Base-by-base conservation (phyloP, 257 asterid species). In the Knoxia roxburghii region DNA sequence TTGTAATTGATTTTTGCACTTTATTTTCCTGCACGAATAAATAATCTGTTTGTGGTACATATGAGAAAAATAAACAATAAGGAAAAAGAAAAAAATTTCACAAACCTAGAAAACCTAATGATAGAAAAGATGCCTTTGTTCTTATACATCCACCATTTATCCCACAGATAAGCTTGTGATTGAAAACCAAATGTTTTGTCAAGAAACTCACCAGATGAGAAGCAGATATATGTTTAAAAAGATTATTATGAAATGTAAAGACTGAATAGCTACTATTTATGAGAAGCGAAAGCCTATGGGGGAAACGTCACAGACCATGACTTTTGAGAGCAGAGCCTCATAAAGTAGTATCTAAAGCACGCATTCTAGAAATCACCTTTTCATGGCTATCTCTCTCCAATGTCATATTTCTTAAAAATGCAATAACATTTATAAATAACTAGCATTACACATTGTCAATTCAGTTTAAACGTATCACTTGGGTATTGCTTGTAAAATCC, bases 1-100 rank as follows among this genome's bases (percentile, higher is more conserved):
- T 64, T 71, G 5, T 20, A 24, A 61, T 33, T 10, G 61, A 51
- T 21, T 10, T 64, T 5, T 68, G 46, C 54, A 23, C 10, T 61
- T 52, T 67, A 50, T 66, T 76, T 49, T 21, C 83, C 95, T 90
- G 81, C 56, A 73, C 59, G 37, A 56, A 45, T 51, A 72, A 27
- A 26, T 56, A 21, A 57, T 67, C 48, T 35, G n/a, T 30, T 64
- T 26, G 37, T 24, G 18, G 55, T 30, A 27, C 30, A 14, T 33
- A 39, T n/a, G 26, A 48, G 18, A 26, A 27, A 26, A 26, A 39
- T 24, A 39, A 39, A 17, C 35, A 35, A 26, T 9, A 50, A 63
- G 37, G 1, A 39, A 30, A 27, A 9, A 11, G 10, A 24, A 61
- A 33, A 14, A 17, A 26, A 8, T 24, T 50, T 23, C 6, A 50